Evolutionary conservation across 2,329 filamentous ascomycete genomes (phyloP), one percentile per base, ranked within the genome.

Genomic region (Aureobasidium melanogenum): DNA sequence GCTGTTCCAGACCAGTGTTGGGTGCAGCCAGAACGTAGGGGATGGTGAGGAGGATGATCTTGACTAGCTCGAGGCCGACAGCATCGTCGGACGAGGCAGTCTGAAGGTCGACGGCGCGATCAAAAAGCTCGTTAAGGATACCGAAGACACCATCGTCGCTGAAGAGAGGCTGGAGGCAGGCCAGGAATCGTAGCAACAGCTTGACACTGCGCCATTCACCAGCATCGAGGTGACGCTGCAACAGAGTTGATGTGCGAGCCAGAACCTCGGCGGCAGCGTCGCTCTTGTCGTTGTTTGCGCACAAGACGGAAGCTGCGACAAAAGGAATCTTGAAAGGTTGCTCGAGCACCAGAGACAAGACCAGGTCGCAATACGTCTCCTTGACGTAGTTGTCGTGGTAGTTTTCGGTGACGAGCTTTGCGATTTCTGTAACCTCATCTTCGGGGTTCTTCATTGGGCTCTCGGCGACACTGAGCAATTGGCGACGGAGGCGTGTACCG

Each of bases 241-340:
- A 77, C 55, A 81, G 79, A 38, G 79, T 77, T 1, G 82, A 81
- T 46, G 87, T 78, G 66, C 83, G 84, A 56, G 77, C 80, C 66
- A 97, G 79, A 22, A 96, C 79, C 65, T 91, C 84, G 39, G 81
- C 80, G 34, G 88, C 84, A 38, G 96, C 80, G 66, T 94, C 88
- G 5, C 88, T 80, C 70, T 90, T 91, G 68, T 88, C 77, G 28
- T 84, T 83, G 76, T 97, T 97, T 66, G 87, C 83, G 61, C 91
- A 83, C 62, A 96, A 81, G 46, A 95, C 82, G 15, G 93, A 86
- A 22, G 89, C 90, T 10, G 92, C 91, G 39, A 96, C 82, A 72
- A 97, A 97, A 0, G 94, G 93, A n/a, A 91, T 95, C 80, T 97
- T 97, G 74, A 99, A 87, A 1, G 94, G 94, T 76, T 99, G 94